Evolutionary conservation across 1,284 basidiomycete genomes (phyloP).

Genomic region (Thelephora terrestris): DNA sequence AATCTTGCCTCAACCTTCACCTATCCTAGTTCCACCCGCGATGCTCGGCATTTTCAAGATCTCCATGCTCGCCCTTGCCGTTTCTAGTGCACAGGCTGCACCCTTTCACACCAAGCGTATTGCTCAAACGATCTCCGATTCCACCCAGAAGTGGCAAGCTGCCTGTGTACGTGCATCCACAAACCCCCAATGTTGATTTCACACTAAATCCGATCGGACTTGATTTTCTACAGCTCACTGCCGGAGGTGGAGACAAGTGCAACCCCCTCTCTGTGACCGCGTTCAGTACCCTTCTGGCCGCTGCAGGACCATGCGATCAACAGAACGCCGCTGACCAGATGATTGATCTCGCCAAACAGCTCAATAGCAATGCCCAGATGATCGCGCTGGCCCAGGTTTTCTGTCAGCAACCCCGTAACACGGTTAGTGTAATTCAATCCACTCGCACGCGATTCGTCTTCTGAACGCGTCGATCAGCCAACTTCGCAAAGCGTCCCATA

Average conservation of each 20-base stretch:
- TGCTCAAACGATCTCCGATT: slow-evolving; percentile 28
- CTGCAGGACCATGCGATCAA: slow-evolving; percentile 47
- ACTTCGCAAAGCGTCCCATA: slow-evolving; percentile 27
- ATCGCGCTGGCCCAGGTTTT: slow-evolving; percentile 50
- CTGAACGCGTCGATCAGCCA: slow-evolving; percentile 18
- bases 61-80: slow-evolving; percentile 12
- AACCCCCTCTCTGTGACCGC: slow-evolving; percentile 42
- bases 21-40: background rate
- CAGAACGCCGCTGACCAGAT: slow-evolving; percentile 51
- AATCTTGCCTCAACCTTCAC: background rate
- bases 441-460: background rate
- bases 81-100: slow-evolving; percentile 4
- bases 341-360: slow-evolving; percentile 48
- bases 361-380: slow-evolving; percentile 45
- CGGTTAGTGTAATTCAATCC: slow-evolving; percentile 18
- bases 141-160: slow-evolving; percentile 29
- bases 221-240: slow-evolving; percentile 24
- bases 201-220: slow-evolving; percentile 2
- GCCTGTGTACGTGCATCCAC: slow-evolving; percentile 27
- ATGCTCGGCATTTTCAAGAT: slow-evolving; percentile 4
- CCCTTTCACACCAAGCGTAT: slow-evolving; percentile 26
- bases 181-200: background rate
- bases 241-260: slow-evolving; percentile 44
- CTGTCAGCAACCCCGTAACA: slow-evolving; percentile 47
- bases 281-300: slow-evolving; percentile 44